Evolutionary conservation across 768 basidiomycete genomes (phyloP).

Genomic region (Suillus alpinus): DNA sequence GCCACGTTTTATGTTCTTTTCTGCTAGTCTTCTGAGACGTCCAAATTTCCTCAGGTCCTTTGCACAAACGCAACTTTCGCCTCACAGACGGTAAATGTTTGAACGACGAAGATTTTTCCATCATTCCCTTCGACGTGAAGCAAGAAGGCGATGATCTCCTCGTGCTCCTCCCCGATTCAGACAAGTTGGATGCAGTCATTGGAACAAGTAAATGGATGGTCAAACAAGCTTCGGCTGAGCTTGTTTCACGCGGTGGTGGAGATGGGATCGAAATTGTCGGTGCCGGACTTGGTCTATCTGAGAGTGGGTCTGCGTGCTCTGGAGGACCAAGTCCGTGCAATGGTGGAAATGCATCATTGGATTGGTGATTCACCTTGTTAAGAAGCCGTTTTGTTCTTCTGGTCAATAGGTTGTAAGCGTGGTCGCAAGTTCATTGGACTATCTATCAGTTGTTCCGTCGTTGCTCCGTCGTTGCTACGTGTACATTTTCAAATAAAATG

Average conservation of each 20-base stretch:
- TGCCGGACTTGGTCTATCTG: neutral
- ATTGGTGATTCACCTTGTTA: constrained; percentile 6
- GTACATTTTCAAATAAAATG: no score
- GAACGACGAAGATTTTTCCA: constrained; percentile 56
- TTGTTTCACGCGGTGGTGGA: constrained; percentile 24
- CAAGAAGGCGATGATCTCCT: constrained; percentile 42
- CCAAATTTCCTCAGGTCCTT: constrained; percentile 40
- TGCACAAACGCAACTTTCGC: constrained; percentile 67
- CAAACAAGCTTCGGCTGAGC: constrained; percentile 46
- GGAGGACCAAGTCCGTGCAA: neutral
- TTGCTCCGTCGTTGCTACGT: no score
- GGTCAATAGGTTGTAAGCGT: no score
- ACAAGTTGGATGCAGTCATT: constrained; percentile 57
- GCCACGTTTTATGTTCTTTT: neutral
- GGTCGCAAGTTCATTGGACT: no score
- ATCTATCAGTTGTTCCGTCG: no score
- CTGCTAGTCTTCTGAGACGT: neutral
- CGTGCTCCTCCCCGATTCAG: constrained; percentile 49
- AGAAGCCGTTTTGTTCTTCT: neutral
- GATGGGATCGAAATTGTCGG: constrained; percentile 37
- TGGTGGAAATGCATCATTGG: constrained; percentile 10
- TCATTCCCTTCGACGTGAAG: constrained; percentile 60
- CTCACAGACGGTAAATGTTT: constrained; percentile 55
- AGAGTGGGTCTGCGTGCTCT: constrained; percentile 7
- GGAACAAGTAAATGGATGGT: constrained; percentile 67